Evolutionary conservation across 2,329 filamentous ascomycete genomes (phyloP).

Genomic region (Claviceps sp.): DNA sequence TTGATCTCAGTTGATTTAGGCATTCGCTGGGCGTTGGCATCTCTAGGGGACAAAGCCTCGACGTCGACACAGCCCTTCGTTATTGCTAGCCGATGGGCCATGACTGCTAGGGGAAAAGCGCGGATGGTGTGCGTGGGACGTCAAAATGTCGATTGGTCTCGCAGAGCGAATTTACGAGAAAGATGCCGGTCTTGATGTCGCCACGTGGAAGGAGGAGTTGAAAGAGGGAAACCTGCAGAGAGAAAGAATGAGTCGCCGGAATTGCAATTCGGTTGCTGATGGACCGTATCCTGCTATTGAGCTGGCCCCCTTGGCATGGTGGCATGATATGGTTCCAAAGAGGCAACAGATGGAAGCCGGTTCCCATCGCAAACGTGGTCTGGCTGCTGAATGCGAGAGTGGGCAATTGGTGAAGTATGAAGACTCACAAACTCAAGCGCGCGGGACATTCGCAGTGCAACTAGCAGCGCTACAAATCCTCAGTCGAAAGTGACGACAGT

Average conservation of each 20-base stretch:
- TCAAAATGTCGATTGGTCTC: neutral
- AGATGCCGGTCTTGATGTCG: neutral
- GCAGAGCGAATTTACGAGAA: neutral
- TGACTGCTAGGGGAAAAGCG: constrained; percentile 13
- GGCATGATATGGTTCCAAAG: neutral
- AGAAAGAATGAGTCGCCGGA: neutral
- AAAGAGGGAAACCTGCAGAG: neutral
- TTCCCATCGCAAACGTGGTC: too few relatives aligned
- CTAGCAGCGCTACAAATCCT: constrained; percentile 5
- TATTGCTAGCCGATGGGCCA: constrained; percentile 34
- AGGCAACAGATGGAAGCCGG: neutral
- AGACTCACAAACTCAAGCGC: constrained; percentile 15
- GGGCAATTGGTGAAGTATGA: neutral
- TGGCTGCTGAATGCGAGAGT: neutral
- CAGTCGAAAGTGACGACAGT: neutral
- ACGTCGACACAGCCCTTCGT: constrained; percentile 39
- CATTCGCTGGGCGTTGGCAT: constrained; percentile 46
- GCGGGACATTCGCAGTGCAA: constrained; percentile 15
- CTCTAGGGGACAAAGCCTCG: constrained; percentile 51
- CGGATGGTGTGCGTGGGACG: constrained; percentile 1
- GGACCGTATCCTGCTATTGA: neutral
- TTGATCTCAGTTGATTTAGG: constrained; percentile 36
- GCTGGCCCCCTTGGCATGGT: neutral
- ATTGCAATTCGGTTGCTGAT: neutral
- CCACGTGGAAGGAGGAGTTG: neutral